A percentile compares a stretch with the other conserved stretches of the same genome.
phyloP scores from a whole-genome alignment of 192 early-diverging fungal species.

The Mortierella hygrophila region DNA sequence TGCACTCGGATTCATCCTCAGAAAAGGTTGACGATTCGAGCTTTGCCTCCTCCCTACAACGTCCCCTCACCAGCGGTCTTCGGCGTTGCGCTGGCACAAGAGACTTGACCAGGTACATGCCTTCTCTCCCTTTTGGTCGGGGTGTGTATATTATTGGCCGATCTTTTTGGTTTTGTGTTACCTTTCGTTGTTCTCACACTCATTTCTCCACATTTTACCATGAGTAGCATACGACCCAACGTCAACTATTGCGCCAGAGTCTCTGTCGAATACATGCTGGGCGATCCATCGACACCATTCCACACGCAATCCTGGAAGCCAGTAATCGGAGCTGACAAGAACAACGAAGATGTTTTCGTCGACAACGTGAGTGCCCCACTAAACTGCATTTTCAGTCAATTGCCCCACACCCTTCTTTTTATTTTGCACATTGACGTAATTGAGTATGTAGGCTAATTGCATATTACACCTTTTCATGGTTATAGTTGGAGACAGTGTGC shows the following conservation, averaged over 20 bases:
- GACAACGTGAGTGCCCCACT: constrained; percentile 35
- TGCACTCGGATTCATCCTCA: constrained; percentile 39
- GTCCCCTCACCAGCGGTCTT: constrained; percentile 30
- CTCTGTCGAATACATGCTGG: constrained; percentile 41
- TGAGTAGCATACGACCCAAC: constrained; percentile 26
- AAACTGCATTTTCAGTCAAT: background rate
- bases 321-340: constrained; percentile 4
- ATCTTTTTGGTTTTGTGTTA: constrained; percentile 12
- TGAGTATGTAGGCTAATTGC: too few species aligned
- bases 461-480: background rate
- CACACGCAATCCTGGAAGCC: constrained; percentile 35
- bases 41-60: constrained; percentile 13
- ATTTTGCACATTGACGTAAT: background rate
- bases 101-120: constrained; percentile 46
- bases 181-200: background rate
- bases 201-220: background rate
- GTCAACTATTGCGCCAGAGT: constrained; percentile 51
- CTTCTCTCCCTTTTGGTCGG: background rate
- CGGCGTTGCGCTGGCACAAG: constrained; percentile 48
- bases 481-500: constrained; percentile 46
- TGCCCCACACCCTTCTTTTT: background rate
- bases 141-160: background rate
- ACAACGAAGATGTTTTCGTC: constrained; percentile 20
- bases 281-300: constrained; percentile 34
- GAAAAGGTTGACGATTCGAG: constrained; percentile 33